Evolutionary conservation across 2,329 filamentous ascomycete species (phyloP), one percentile per base, ranked within the genome.

Genomic region (Neoarthrinium moseri): DNA sequence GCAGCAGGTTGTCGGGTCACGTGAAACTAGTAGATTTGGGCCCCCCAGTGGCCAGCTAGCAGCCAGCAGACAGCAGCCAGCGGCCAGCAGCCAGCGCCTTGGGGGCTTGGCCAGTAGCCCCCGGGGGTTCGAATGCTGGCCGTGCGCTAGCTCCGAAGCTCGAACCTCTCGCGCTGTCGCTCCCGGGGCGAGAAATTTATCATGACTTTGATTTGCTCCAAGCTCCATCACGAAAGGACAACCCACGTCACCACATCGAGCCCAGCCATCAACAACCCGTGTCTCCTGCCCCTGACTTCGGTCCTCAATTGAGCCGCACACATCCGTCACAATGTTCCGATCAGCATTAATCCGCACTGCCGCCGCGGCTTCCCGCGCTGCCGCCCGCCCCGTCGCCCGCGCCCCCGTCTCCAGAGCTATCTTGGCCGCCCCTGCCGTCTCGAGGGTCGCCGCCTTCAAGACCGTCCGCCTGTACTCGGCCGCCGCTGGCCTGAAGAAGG

Each of bases 391-490:
- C 66, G 72, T 78, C 68, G 71, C 68, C 59, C 63, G 69, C 74
- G 57, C 77, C 81, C 60, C 76, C 59, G 72, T 77, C 49, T 30
- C 52, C 50, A 64, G 62, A 59, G 62, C 80, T 68, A 73, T 83
- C 68, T 76, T 77, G 62, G 73, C 74, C 51, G 75, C 79, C 65
- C 80, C 81, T 68, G 77, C 80, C 61, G 68, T 74, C 55, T 80
- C 86, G 48, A 67, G 67, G 65, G 75, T 81, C 56, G 77, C 80
- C 62, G 77, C 78, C 62, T 81, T 84, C 72, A 78, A 85, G 67
- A 79, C 82, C 58, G 78, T 88, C 64, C 80, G 94, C 73, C 87
- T 84, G 77, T 99, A 99, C 77, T 90, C 91, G 57, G 88, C 92
- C 44, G 84, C 80, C 50, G 82, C 85, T 54, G 84, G 86, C 57